Conservation (phyloP, 2,329 filamentous ascomycete species). For the Colletotrichum spaethianum region DNA sequence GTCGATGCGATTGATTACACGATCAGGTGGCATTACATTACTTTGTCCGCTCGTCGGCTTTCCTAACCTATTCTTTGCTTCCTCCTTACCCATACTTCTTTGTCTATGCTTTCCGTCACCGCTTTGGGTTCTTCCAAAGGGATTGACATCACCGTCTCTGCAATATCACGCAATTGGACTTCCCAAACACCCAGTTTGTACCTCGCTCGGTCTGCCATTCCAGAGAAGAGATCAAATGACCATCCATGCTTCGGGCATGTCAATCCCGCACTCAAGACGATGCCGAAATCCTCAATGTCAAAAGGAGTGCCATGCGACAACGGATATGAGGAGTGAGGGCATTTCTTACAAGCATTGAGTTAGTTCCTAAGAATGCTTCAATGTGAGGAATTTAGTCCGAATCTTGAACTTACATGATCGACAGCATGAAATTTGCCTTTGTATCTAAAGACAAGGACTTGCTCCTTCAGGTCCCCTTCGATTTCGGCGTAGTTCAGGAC, state of each 20-base stretch:
- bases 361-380: too few species aligned
- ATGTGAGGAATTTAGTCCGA: too few species aligned
- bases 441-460: slow-evolving; percentile 77
- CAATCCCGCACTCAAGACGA: slow-evolving; percentile 73
- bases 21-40: background rate
- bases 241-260: slow-evolving; percentile 79
- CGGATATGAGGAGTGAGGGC: slow-evolving; percentile 77
- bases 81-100: slow-evolving; percentile 61
- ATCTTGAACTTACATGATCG: slow-evolving; percentile 70
- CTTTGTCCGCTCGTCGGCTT: too few species aligned
- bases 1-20: background rate
- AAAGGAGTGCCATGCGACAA: slow-evolving; percentile 74
- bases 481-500: slow-evolving; percentile 47
- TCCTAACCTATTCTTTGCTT: slow-evolving; percentile 55
- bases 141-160: background rate
- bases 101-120: slow-evolving; percentile 32
- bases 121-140: background rate
- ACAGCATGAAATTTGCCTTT: slow-evolving; percentile 76
- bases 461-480: slow-evolving; percentile 63
- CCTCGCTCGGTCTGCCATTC: slow-evolving; percentile 71
- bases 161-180: slow-evolving; percentile 63
- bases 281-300: slow-evolving; percentile 81
- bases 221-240: slow-evolving; percentile 79
- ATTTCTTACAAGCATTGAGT: slow-evolving; percentile 61
- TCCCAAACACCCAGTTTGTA: slow-evolving; percentile 77